phyloP scores from a whole-genome alignment of 108 stramenopile genomes.

The Stephanodiscus triporus region DNA sequence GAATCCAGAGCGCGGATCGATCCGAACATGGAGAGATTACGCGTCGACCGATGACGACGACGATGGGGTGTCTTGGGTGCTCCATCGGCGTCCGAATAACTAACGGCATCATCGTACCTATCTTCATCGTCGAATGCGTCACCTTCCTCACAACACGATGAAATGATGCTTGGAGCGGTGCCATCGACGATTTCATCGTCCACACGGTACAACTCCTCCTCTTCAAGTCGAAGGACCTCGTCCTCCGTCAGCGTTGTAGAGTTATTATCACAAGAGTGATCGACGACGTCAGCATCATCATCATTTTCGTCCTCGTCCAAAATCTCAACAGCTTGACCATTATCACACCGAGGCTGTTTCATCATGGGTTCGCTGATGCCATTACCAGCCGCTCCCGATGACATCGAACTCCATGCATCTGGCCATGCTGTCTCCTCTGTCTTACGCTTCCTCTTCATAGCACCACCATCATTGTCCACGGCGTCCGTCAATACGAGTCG shows the following conservation, averaged over 20 bases:
- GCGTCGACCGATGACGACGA: constrained; percentile 5
- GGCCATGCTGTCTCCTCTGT: constrained; percentile 16
- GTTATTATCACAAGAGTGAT: neutral
- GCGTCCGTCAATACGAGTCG: constrained; percentile 34
- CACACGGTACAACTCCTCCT: constrained; percentile 74
- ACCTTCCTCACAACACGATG: constrained; percentile 61
- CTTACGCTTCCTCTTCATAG: constrained; percentile 29
- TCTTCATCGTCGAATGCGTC: constrained; percentile 38
- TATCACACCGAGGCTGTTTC: constrained; percentile 28
- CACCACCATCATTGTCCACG: constrained; percentile 14
- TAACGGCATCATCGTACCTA: constrained; percentile 3
- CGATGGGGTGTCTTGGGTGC: neutral
- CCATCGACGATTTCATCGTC: constrained; percentile 24
- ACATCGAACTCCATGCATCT: constrained; percentile 21
- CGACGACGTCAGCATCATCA: constrained; percentile 2
- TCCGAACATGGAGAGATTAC: constrained; percentile 47
- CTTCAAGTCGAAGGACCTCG: constrained; percentile 68
- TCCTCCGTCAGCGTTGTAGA: constrained; percentile 21
- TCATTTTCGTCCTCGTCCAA: constrained; percentile 18
- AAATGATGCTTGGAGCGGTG: constrained; percentile 48
- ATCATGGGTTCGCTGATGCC: constrained; percentile 5
- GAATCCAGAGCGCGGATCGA: constrained; percentile 70
- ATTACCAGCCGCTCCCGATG: neutral
- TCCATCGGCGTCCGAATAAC: constrained; percentile 3
- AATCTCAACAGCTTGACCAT: constrained; percentile 11